phyloP scores from a whole-genome alignment of 352 stramenopile genomes.

The Pythium guiyangense region DNA sequence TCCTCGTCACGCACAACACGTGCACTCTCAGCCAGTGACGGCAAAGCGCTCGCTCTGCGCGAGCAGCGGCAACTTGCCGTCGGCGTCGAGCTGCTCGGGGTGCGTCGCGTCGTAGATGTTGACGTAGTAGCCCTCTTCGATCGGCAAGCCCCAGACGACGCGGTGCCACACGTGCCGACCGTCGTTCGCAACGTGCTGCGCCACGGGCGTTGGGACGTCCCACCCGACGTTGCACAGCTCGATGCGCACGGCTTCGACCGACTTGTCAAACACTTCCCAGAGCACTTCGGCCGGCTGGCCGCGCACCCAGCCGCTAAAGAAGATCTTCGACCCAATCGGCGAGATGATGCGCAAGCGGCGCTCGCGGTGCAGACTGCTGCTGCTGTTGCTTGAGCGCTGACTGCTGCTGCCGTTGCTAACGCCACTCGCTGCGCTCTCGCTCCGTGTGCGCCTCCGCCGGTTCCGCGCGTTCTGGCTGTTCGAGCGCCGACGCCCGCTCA shows the following conservation, averaged over 20 bases:
- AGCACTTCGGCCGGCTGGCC: slow-evolving; percentile 72
- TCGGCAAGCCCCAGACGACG: slow-evolving; percentile 86
- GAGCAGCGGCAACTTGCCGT: slow-evolving; percentile 40
- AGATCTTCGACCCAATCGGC: slow-evolving; percentile 38
- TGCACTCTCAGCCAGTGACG: slow-evolving; percentile 47
- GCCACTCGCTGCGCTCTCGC: slow-evolving; percentile 27
- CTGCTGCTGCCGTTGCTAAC: slow-evolving; percentile 25
- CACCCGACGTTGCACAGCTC: slow-evolving; percentile 85
- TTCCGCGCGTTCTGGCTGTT: slow-evolving; percentile 22
- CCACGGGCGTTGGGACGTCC: slow-evolving; percentile 75
- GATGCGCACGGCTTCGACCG: slow-evolving; percentile 69
- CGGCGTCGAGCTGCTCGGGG: slow-evolving; percentile 26
- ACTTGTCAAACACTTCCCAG: slow-evolving; percentile 73
- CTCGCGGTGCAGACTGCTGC: slow-evolving; percentile 10
- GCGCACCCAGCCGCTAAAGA: slow-evolving; percentile 64
- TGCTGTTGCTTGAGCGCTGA: slow-evolving; percentile 23
- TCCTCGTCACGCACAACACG: not conserved
- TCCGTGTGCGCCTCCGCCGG: slow-evolving; percentile 27
- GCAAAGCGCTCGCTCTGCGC: slow-evolving; percentile 69
- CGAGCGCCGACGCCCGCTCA: slow-evolving; percentile 25
- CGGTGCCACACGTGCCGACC: slow-evolving; percentile 68
- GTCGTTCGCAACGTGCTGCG: slow-evolving; percentile 58
- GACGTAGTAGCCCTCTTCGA: slow-evolving; percentile 81
- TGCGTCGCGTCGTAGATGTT: slow-evolving; percentile 82
- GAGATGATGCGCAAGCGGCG: slow-evolving; percentile 51